Evolutionary conservation across 1,284 basidiomycete genomes (phyloP), one percentile per base, ranked within the genome.

Genomic region (Rhizopogon parksii): DNA sequence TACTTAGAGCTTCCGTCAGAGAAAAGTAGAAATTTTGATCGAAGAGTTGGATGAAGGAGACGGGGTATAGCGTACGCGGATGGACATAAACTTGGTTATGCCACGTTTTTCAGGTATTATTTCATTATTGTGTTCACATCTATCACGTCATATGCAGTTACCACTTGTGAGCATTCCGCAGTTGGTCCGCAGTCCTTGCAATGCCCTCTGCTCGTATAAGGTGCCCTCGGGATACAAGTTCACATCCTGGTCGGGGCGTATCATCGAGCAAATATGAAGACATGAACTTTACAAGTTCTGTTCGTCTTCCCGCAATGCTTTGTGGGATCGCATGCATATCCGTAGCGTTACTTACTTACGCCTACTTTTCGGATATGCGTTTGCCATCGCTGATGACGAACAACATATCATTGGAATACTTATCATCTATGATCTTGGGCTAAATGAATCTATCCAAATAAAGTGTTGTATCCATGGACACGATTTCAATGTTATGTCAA

Each of bases 241-340:
- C 68, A 71, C 76, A 78, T 71, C 77, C 79, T 78, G 77, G 66
- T 60, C 63, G 57, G 71, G 85, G 87, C 83, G 87, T 89, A 90
- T 90, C 67, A 74, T 85, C 82, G 83, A 87, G 86, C 87, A 78
- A 56, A 83, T 46, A 83, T 68, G 51, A 64, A 68, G 19, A 36
- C 39, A 34, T 34, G 36, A 24, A 39, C 12, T 37, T 5, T 15
- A 8, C 21, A 30, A 30, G 11, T 40, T 34, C 21, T 36, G 50
- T 30, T 40, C 50, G 15, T 12, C 39, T 14, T 36, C 30, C 25
- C 9, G 30, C 9, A 30, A 15, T 49, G 2, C 12, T n/a, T 30
- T 34, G 24, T 24, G 7, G 46, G 17, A 37, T 7, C 6, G 25
- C 12, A 4, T 6, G 46, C 42, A 52, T 61, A 47, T 50, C 19